Percentiles rank a stretch among this genome's conserved stretches.
These are phyloP conservation scores for Skeletonema tropicum DNA, from an alignment of 108 stramenopile species.

Conservation along the genomic window DNA sequence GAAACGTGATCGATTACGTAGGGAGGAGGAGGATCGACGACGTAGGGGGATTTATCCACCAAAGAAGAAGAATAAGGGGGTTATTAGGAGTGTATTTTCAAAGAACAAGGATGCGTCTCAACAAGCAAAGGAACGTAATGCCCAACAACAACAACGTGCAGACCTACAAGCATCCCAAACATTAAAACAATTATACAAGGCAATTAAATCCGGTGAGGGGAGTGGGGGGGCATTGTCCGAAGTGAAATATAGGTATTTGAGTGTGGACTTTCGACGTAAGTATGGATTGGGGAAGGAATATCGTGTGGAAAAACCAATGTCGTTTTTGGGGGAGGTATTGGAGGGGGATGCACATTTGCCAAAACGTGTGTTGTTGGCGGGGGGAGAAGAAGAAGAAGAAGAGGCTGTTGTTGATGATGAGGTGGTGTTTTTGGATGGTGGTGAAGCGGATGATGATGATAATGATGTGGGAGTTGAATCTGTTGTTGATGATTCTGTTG, in stretches of 20 bases:
- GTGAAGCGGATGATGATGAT: conserved; percentile 17
- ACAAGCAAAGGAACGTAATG: neutral
- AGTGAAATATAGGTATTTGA: conserved; percentile 67
- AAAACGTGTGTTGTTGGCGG: neutral
- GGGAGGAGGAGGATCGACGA: conserved; percentile 6
- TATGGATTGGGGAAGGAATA: conserved; percentile 60
- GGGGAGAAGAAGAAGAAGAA: no score
- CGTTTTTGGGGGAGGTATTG: conserved; percentile 34
- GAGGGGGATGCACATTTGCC: conserved; percentile 6
- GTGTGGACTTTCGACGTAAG: conserved; percentile 59
- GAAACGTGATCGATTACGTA: conserved; percentile 16
- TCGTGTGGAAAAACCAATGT: conserved; percentile 23
- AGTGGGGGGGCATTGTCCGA: conserved; percentile 57
- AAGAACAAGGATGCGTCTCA: conserved; percentile 19
- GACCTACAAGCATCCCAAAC: conserved; percentile 60
- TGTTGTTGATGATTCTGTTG: neutral
- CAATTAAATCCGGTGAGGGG: conserved; percentile 12
- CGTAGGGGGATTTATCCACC: conserved; percentile 6
- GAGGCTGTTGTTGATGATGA: conserved; percentile 47
- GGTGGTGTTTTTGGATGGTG: conserved; percentile 13
- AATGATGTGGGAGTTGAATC: conserved; percentile 3
- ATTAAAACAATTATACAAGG: conserved; percentile 40
- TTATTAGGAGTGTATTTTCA: conserved; percentile 29
- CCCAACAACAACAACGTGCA: conserved; percentile 25
- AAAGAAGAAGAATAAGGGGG: conserved; percentile 36